Base-by-base conservation (phyloP, 2,329 filamentous ascomycete genomes). In the Phoma sp. region DNA sequence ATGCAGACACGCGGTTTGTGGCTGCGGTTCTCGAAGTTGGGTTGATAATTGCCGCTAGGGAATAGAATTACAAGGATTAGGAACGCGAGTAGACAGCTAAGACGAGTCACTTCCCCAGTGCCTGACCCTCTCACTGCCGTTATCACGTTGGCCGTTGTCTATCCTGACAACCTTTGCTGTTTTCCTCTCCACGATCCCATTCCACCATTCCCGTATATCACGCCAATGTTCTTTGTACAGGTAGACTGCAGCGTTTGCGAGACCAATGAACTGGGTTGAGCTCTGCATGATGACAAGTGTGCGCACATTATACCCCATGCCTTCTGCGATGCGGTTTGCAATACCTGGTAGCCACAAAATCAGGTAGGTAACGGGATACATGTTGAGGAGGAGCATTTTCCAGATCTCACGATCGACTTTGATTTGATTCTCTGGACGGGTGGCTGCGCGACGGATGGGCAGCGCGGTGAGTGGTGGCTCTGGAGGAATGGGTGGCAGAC, bases 261-360 rank as follows among this genome's bases (percentile, higher is more conserved):
- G 19, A 1, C 65, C 65, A 17, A 67, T 62, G 5, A 55, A 68
- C 10, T 68, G 65, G 17, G 65, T 67, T 1, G 53, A 60, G 27
- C 55, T 56, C 40, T 65, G 61, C 29, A 64, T 12, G 8, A 67
- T 51, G 9, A 43, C 33, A 21, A 68, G 29, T 5, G 40, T 43
- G 2, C 48, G 38, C 1, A 58, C 43, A 1, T 43, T 13, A 12
- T 58, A 40, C 8, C 65, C 65, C 31, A 58, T 45, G 6, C 54
- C 61, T 39, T 67, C 65, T 1, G 59, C 57, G 6, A 68, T 39
- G 15, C 64, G 63, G 38, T 64, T 66, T 8, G 55, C 44, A 9
- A 74, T 74, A 8, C 71, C 72, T 0, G 72, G 72, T 5, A 70
- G 55, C 71, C 72, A 74, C 2, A 74, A 62, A 2, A 73, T 57